A percentile compares a stretch with the other conserved stretches of the same genome.
phyloP scores from a whole-genome alignment of 164 flowering plant species.

The Umbilicus rupestris region DNA sequence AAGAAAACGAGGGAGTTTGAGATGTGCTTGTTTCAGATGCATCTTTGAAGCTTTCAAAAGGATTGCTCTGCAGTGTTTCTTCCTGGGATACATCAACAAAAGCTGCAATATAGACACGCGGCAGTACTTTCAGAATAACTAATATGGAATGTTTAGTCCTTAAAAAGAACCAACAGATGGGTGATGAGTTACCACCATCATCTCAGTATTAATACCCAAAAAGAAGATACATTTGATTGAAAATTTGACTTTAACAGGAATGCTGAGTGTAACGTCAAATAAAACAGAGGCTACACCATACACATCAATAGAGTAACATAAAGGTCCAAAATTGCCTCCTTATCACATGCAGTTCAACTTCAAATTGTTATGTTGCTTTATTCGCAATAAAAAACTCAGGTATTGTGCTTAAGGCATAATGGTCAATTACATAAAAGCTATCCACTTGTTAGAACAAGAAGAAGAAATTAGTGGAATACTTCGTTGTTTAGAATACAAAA shows the following conservation, averaged over 20 bases:
- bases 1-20: constrained; percentile 25
- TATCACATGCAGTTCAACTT: not conserved
- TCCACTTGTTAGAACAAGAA: too few species aligned
- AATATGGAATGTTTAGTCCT: not conserved
- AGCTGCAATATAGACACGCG: constrained; percentile 34
- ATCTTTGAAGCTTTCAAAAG: constrained; percentile 40
- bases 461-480: too few species aligned
- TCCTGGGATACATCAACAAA: constrained; percentile 89
- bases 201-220: not conserved
- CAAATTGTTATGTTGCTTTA: not conserved
- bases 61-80: constrained; percentile 38
- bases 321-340: too few species aligned
- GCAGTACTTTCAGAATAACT: not conserved
- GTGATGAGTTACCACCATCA: not conserved
- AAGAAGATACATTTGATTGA: not conserved
- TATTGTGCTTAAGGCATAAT: too few species aligned
- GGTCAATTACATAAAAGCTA: too few species aligned
- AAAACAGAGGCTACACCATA: too few species aligned
- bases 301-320: too few species aligned
- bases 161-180: not conserved
- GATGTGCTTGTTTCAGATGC: constrained; percentile 26
- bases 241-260: too few species aligned
- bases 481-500: too few species aligned
- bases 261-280: too few species aligned
- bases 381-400: not conserved